Percentiles rank a stretch among this genome's conserved stretches.
Conservation (phyloP, 371 early-diverging fungal species). For the Actinomortierella wolfii region DNA sequence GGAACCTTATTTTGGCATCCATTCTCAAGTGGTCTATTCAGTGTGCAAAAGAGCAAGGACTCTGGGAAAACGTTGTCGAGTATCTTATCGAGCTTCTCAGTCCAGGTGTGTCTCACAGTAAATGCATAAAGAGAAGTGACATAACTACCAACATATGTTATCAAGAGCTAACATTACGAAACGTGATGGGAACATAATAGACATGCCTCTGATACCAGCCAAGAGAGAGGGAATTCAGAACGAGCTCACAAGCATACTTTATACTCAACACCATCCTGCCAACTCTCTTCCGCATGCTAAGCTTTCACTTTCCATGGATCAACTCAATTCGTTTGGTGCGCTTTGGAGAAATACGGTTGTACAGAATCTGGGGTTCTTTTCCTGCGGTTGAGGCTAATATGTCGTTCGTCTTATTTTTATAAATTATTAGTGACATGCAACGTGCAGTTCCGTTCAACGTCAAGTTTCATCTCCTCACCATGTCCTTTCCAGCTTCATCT, state of each 20-base stretch:
- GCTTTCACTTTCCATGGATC: slow-evolving; percentile 68
- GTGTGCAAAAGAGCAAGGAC: slow-evolving; percentile 74
- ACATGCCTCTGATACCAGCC: slow-evolving; percentile 26
- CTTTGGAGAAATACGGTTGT: slow-evolving; percentile 13
- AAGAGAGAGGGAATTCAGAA: slow-evolving; percentile 37
- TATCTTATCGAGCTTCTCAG: slow-evolving; percentile 72
- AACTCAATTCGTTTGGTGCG: slow-evolving; percentile 68
- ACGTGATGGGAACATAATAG: slow-evolving; percentile 4
- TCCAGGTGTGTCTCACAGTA: slow-evolving; percentile 51
- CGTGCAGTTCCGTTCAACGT: slow-evolving; percentile 53
- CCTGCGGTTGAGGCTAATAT: slow-evolving; percentile 13
- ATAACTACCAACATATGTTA: background rate
- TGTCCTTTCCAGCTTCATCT: slow-evolving; percentile 38
- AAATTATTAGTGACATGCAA: slow-evolving; percentile 43
- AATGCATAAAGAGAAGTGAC: background rate
- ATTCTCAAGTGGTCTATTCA: slow-evolving; percentile 69
- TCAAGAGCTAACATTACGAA: background rate
- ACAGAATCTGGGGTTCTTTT: slow-evolving; percentile 20
- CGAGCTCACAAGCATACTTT: slow-evolving; percentile 50
- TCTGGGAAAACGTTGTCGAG: slow-evolving; percentile 68
- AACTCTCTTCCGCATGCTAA: slow-evolving; percentile 31
- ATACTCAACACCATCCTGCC: slow-evolving; percentile 23
- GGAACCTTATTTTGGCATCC: slow-evolving; percentile 73
- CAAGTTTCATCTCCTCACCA: slow-evolving; percentile 31
- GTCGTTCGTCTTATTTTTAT: slow-evolving; percentile 5